These are phyloP conservation scores for Spinellus fusiger DNA, from an alignment of 192 early-diverging fungal genomes.

Conservation along the genomic window DNA sequence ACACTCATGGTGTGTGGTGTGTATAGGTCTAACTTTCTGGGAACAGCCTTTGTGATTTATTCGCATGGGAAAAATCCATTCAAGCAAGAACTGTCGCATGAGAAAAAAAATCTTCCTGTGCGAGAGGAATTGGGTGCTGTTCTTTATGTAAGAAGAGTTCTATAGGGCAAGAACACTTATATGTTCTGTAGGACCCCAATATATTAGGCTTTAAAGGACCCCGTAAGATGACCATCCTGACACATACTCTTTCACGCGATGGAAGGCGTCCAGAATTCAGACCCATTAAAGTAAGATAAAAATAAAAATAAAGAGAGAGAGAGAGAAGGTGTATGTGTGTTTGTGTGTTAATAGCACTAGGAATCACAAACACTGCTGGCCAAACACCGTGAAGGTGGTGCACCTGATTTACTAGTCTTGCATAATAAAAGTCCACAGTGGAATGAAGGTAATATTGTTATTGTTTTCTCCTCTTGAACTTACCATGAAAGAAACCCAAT, in stretches of 20 bases:
- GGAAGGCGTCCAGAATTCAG: constrained; percentile 49
- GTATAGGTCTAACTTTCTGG: constrained; percentile 78
- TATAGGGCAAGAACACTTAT: neutral
- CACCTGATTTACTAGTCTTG: constrained; percentile 62
- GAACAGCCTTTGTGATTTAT: constrained; percentile 77
- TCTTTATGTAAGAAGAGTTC: constrained; percentile 53
- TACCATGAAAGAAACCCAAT: constrained; percentile 60
- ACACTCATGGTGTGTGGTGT: constrained; percentile 1
- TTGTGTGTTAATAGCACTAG: constrained; percentile 19
- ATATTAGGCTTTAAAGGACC: constrained; percentile 88
- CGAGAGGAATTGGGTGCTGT: constrained; percentile 72
- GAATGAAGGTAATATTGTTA: constrained; percentile 65
- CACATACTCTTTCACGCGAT: constrained; percentile 60
- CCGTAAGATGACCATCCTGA: constrained; percentile 82
- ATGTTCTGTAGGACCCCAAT: constrained; percentile 64
- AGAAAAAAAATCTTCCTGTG: constrained; percentile 32
- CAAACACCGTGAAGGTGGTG: constrained; percentile 47
- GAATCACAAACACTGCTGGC: constrained; percentile 61
- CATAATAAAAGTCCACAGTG: constrained; percentile 93
- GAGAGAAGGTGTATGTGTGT: too few relatives aligned
- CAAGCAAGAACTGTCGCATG: constrained; percentile 14
- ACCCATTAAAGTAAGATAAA: constrained; percentile 42
- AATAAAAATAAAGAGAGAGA: neutral
- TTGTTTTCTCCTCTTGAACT: neutral
- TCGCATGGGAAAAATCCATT: constrained; percentile 45